Percentiles rank a stretch among this genome's conserved stretches.
phyloP scores from a whole-genome alignment of 768 basidiomycete species.

The Dacryopinax primogenitus region DNA sequence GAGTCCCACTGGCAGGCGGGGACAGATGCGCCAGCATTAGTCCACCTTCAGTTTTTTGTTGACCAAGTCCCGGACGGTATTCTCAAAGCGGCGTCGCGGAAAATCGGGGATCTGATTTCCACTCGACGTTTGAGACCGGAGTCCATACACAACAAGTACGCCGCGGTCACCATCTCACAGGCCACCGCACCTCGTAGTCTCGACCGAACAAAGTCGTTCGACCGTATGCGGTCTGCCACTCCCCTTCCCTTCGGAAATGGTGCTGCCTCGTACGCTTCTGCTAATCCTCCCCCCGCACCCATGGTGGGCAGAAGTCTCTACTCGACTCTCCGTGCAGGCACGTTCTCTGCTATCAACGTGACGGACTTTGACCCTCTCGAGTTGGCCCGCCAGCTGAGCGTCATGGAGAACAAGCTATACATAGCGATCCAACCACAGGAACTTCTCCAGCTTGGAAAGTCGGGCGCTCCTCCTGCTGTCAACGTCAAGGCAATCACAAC shows the following conservation, averaged over 20 bases:
- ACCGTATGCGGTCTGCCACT: conserved; percentile 41
- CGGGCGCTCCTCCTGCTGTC: conserved; percentile 45
- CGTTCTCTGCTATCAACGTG: conserved; percentile 48
- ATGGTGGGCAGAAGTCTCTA: conserved; percentile 71
- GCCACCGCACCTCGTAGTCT: conserved; percentile 25
- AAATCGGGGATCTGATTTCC: neutral
- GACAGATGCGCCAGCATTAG: conserved; percentile 50
- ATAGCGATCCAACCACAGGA: conserved; percentile 79
- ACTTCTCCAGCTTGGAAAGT: conserved; percentile 69
- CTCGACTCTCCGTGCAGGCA: conserved; percentile 49
- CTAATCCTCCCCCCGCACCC: conserved; percentile 52
- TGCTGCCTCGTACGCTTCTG: conserved; percentile 44
- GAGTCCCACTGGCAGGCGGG: conserved; percentile 79
- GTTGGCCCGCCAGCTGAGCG: conserved; percentile 82
- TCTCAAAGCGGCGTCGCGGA: neutral
- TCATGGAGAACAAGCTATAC: conserved; percentile 84
- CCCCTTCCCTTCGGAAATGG: conserved; percentile 41
- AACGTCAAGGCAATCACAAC: conserved; percentile 77
- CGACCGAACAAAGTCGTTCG: conserved; percentile 26
- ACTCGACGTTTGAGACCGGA: neutral
- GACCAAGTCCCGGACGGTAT: conserved; percentile 15
- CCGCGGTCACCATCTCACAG: conserved; percentile 23
- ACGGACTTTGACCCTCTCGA: conserved; percentile 92
- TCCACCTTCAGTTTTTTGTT: conserved; percentile 24
- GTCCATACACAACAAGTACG: conserved; percentile 5